phyloP scores from a whole-genome alignment of 192 early-diverging fungal species.

The Kickxella alabastrina region DNA sequence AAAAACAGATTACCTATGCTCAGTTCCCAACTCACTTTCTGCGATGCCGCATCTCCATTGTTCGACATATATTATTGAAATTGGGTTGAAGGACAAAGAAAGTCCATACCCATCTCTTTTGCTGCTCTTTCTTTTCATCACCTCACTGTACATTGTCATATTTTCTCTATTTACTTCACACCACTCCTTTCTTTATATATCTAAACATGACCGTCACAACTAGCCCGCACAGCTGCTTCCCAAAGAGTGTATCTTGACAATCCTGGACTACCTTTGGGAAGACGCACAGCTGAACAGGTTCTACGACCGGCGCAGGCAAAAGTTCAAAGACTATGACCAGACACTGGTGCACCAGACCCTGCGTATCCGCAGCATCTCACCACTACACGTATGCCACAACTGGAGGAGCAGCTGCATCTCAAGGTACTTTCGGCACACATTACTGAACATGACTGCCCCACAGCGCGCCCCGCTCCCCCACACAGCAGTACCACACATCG shows the following conservation, averaged over 20 bases:
- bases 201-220: neutral
- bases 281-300: slow-evolving; percentile 10
- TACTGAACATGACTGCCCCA: slow-evolving; percentile 1
- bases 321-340: slow-evolving; percentile 37
- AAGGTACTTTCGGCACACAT: slow-evolving; percentile 20
- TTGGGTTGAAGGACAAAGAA: too few relatives aligned
- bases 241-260: slow-evolving; percentile 23
- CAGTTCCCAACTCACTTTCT: too few relatives aligned
- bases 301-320: slow-evolving; percentile 17
- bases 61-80: too few relatives aligned
- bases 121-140: too few relatives aligned
- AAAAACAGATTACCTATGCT: too few relatives aligned
- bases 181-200: too few relatives aligned
- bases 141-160: too few relatives aligned
- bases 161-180: too few relatives aligned
- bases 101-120: too few relatives aligned
- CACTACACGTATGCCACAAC: slow-evolving; percentile 27
- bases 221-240: slow-evolving; percentile 7
- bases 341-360: slow-evolving; percentile 18
- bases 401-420: slow-evolving; percentile 18
- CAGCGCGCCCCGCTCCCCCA: neutral
- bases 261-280: slow-evolving; percentile 37
- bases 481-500: neutral
- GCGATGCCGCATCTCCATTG: too few relatives aligned
- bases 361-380: slow-evolving; percentile 13